Conservation (phyloP, 1,284 basidiomycete species). For the Sporisorium iseilematis-ciliati region DNA sequence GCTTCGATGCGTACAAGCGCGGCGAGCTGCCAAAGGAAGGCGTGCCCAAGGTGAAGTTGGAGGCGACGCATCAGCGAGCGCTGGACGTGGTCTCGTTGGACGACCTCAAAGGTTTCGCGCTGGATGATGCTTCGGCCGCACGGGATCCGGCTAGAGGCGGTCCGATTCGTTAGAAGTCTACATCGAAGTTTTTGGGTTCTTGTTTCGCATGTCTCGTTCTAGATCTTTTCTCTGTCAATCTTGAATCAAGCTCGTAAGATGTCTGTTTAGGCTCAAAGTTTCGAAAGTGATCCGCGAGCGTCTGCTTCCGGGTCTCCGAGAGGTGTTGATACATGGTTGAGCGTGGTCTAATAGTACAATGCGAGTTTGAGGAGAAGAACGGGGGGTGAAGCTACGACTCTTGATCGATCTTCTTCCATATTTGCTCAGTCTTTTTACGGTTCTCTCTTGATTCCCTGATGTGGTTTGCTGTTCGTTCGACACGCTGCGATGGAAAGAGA, state of each 20-base stretch:
- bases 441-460: conserved; percentile 35
- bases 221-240: not conserved
- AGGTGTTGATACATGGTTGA: conserved; percentile 13
- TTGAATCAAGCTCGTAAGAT: not conserved
- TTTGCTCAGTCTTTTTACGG: conserved; percentile 48
- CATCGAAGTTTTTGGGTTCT: not conserved
- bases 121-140: conserved; percentile 17
- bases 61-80: conserved; percentile 51
- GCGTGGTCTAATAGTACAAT: conserved; percentile 10
- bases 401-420: conserved; percentile 53
- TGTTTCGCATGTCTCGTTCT: not conserved
- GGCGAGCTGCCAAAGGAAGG: conserved; percentile 78
- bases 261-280: no score
- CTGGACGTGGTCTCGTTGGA: conserved; percentile 46
- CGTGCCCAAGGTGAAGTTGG: conserved; percentile 54
- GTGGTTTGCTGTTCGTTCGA: conserved; percentile 44
- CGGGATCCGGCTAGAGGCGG: conserved; percentile 39
- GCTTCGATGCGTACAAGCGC: conserved; percentile 80
- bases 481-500: conserved; percentile 16
- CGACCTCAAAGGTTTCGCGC: conserved; percentile 40
- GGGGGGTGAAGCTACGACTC: conserved; percentile 20
- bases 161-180: conserved; percentile 28
- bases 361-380: not conserved
- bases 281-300: not conserved
- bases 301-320: no score